A percentile compares a stretch with the other conserved stretches of the same genome.
These are phyloP conservation scores for Aspergillus caelatus DNA, from an alignment of 2,329 filamentous ascomycete genomes.

Conservation along the genomic window DNA sequence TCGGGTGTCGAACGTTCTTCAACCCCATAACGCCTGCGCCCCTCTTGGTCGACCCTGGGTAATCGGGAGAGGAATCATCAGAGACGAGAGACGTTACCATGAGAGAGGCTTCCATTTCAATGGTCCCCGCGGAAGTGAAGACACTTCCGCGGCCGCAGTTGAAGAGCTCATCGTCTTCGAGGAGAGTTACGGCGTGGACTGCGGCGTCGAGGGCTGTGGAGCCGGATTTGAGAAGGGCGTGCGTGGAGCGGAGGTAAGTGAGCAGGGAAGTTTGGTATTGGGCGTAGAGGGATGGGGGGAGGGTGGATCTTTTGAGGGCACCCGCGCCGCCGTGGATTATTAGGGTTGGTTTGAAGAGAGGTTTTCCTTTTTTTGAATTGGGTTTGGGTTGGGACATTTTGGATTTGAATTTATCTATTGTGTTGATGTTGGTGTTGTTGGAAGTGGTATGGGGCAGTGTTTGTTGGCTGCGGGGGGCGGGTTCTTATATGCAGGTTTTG, in stretches of 20 bases:
- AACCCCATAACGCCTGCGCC: slow-evolving; percentile 77
- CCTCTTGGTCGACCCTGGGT: slow-evolving; percentile 64
- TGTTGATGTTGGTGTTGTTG: background rate
- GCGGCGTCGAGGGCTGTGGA: slow-evolving; percentile 72
- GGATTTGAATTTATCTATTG: background rate
- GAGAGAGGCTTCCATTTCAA: slow-evolving; percentile 83
- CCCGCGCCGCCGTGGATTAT: slow-evolving; percentile 76
- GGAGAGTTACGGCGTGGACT: slow-evolving; percentile 70
- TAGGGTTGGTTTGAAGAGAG: slow-evolving; percentile 56
- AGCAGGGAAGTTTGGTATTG: slow-evolving; percentile 64
- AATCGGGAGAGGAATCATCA: background rate
- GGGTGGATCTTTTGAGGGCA: slow-evolving; percentile 63
- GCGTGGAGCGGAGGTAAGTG: slow-evolving; percentile 58
- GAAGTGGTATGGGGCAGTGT: background rate
- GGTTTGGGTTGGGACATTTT: background rate
- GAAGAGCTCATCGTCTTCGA: slow-evolving; percentile 82
- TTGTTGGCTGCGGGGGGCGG: background rate
- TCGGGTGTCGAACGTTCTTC: slow-evolving; percentile 75
- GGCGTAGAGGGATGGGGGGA: slow-evolving; percentile 61
- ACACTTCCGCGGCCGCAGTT: slow-evolving; percentile 84
- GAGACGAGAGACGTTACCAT: slow-evolving; percentile 68
- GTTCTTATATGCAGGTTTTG: background rate
- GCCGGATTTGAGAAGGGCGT: slow-evolving; percentile 41
- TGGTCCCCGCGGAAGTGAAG: slow-evolving; percentile 79
- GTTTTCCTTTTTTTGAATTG: background rate